phyloP scores from a whole-genome alignment of 2,329 filamentous ascomycete species.

The Nothomitra cinnamomea region DNA sequence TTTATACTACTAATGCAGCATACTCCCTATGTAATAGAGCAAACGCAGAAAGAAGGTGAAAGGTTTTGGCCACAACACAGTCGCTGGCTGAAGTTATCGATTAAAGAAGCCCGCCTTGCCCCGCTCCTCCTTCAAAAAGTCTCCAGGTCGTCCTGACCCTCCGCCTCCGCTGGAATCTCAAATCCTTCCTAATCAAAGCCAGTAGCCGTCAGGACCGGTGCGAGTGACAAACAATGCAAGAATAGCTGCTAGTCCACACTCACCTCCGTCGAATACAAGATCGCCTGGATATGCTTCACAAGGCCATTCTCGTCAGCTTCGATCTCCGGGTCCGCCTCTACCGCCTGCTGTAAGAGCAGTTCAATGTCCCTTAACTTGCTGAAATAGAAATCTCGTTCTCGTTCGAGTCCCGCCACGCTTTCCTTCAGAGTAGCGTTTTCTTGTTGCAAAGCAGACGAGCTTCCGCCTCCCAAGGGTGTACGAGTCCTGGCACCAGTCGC shows the following conservation, averaged over 20 bases:
- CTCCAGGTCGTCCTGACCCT: constrained; percentile 13
- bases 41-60: not conserved
- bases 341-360: constrained; percentile 77
- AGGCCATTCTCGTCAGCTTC: constrained; percentile 88
- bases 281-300: constrained; percentile 89
- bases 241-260: constrained; percentile 8
- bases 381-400: constrained; percentile 98
- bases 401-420: constrained; percentile 84
- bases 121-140: constrained; percentile 11
- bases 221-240: not conserved
- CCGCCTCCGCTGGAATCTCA: constrained; percentile 12
- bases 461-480: constrained; percentile 35
- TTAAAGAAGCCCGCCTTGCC: not conserved
- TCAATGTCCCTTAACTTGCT: constrained; percentile 97
- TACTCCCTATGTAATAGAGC: not conserved
- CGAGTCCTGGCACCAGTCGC: constrained; percentile 27
- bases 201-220: constrained; percentile 2
- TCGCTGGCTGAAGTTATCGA: constrained; percentile 4
- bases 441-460: constrained; percentile 55
- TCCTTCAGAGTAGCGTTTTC: constrained; percentile 87
- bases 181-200: constrained; percentile 23
- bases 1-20: constrained; percentile 2
- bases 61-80: not conserved
- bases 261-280: constrained; percentile 90
- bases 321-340: constrained; percentile 80